Evolutionary conservation across 108 stramenopile genomes (phyloP), one percentile per base, ranked within the genome.

Genomic region (Cyclotella baltica): DNA sequence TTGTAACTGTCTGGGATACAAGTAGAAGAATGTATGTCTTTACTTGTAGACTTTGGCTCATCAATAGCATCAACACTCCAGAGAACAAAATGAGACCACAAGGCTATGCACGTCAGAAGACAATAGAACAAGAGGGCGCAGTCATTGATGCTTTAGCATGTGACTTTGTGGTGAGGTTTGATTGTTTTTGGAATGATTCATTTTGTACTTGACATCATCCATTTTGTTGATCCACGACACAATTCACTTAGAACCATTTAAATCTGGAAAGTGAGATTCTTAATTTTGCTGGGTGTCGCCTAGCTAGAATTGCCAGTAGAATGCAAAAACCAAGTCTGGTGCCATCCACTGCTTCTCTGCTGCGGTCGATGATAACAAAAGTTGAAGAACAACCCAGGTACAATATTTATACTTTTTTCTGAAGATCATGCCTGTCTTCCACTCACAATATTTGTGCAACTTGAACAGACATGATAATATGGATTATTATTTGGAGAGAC

Each of bases 11-110:
- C 40, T 71, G 74, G 74, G 46, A 71, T 28, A 71, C 29, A 27
- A 33, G 23, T 19, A 65, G 27, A 23, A 72, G 62, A 20, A 62
- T 58, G 22, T 71, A 62, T 31, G 59, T 76, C 63, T 72, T 82
- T 55, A 33, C 22, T 57, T 82, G 53, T 69, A 70, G 62, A 59
- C 46, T 48, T 63, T 82, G 81, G 81, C 81, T 82, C 25, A 38
- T 74, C 22, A 71, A 71, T 29, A 58, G 46, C 46, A 18, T 31
- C 22, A 75, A 71, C n/a, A 18, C 16, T 36, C 19, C 25, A 6
- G 47, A 74, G 62, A 64, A 63, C 29, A 53, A 27, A 9, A 75
- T 23, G 20, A 5, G 27, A 13, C 37, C 2, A 50, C 47, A 29
- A 34, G 19, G n/a, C 33, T 58, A 29, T n/a, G 35, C 43, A 37